Evolutionary conservation across 495 filamentous ascomycete genomes (phyloP), one percentile per base, ranked within the genome.

Genomic region (Hypoxylon lenormandii): DNA sequence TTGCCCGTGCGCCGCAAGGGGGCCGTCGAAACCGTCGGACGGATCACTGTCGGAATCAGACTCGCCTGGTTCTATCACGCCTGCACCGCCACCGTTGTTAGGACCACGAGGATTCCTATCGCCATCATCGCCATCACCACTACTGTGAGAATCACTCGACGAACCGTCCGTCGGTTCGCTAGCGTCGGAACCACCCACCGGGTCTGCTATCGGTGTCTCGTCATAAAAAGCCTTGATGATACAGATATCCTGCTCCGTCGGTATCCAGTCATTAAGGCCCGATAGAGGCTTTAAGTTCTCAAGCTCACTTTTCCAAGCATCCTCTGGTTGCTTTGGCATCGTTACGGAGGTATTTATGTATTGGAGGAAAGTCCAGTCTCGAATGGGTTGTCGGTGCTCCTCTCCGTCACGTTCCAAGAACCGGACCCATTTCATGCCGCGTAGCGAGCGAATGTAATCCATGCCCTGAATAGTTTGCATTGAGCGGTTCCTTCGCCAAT

Each of bases 381-480:
- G 28, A 2, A 82, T 64, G 0, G 6, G 0, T 5, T 33, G 47
- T 1, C 63, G 43, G 0, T 45, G 12, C 0, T 52, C 7, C 0
- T 45, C 5, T 0, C 66, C 60, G 26, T 74, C 19, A 0, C 70
- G 45, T 28, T 81, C 80, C 19, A 78, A 78, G 26, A 78, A 80
- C 0, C 71, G 70, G 1, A 81, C 59, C 61, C 61, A 75, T 0
- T 63, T 55, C 56, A 83, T 65, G 1, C 80, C 80, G 2, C 81
- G 79, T 0, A 82, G 75, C 16, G 72, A 43, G 36, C 72, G 73
- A 13, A 83, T 49, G 21, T 67, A 79, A 30, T 83, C 79, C 6
- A 82, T 68, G 0, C 80, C 81, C 22, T 81, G 79, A 0, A 80
- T 33, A 0, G 54, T 75, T 1, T 79, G 69, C 22, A 83, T 69